Evolutionary conservation across 2,329 filamentous ascomycete species (phyloP), one percentile per base, ranked within the genome.

Genomic region (Neodidymelliopsis sp.): DNA sequence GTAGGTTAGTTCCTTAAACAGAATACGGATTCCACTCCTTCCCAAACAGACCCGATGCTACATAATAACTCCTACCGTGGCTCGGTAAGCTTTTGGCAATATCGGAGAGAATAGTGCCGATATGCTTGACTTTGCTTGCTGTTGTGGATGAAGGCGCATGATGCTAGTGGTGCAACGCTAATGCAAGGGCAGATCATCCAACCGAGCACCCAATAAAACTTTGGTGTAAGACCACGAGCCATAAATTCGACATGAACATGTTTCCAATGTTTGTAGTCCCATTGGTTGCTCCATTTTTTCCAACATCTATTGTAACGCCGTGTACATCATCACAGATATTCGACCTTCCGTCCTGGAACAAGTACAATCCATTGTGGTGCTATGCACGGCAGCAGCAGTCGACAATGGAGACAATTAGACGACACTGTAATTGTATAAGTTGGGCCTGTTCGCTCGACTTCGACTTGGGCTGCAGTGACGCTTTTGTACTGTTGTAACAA

Each of bases 311-410:
- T 16, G 6, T 25, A n/a, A 20, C 5, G 20, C 36, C 48, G 25
- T 40, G 42, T 44, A 42, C 41, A 44, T 52, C 42, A 46, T 52
- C 25, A 28, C 12, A 11, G 16, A 9, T 13, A 34, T 22, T 10
- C 29, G 23, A 52, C 41, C 37, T 52, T 46, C 48, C 31, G 27
- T 23, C 30, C 31, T 34, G 15, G 35, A 42, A 25, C 42, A 52
- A 52, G 48, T 28, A 16, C 31, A 25, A 30, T 23, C 16, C 41
- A 42, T 46, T 37, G 23, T 30, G 31, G 18, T 36, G n/a, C 25
- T 20, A 13, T n/a, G 8, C 9, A 27, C 20, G 11, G 16, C 20
- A 18, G 13, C 30, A 11, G 31, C 16, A 41, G n/a, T 25, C 16
- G 22, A 15, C 27, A 4, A 19, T 16, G 8, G 18, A n/a, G 12